These are phyloP conservation scores for Fraxinus albicans DNA, from an alignment of 305 asterid genomes.

Conservation along the genomic window DNA sequence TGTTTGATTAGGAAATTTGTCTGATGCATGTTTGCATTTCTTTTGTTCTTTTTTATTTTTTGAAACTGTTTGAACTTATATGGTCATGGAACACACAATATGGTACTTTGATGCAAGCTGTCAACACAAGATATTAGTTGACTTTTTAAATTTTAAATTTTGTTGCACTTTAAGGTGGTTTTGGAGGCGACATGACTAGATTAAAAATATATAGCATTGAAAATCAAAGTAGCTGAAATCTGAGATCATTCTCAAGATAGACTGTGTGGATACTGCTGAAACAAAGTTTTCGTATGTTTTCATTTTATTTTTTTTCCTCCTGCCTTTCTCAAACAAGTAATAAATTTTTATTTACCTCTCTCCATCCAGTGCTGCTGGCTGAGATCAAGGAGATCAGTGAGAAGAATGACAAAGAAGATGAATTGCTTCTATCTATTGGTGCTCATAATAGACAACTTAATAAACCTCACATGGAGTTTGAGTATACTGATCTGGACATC, in stretches of 20 bases:
- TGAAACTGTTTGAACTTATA: background rate
- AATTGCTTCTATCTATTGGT: constrained; percentile 52
- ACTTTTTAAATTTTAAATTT: constrained; percentile 11
- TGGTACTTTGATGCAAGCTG: background rate
- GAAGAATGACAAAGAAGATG: constrained; percentile 64
- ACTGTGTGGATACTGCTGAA: background rate
- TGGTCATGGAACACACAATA: background rate
- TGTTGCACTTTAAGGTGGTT: constrained; percentile 9
- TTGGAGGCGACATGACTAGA: constrained; percentile 8
- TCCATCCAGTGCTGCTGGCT: constrained; percentile 63
- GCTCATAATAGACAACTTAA: constrained; percentile 66
- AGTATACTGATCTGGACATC: constrained; percentile 75
- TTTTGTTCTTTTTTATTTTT: background rate
- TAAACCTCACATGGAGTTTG: constrained; percentile 66
- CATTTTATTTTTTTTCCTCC: background rate
- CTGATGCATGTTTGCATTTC: background rate
- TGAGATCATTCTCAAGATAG: constrained; percentile 6
- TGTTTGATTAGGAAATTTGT: constrained; percentile 6
- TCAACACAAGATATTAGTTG: background rate
- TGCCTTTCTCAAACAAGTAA: background rate
- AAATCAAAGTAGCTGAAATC: constrained; percentile 19
- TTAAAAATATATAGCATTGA: constrained; percentile 1
- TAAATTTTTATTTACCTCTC: constrained; percentile 25
- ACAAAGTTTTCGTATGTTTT: background rate
- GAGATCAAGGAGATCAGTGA: constrained; percentile 77